Conservation (phyloP, 306 rosid species). For the Abrus pulchellus region DNA sequence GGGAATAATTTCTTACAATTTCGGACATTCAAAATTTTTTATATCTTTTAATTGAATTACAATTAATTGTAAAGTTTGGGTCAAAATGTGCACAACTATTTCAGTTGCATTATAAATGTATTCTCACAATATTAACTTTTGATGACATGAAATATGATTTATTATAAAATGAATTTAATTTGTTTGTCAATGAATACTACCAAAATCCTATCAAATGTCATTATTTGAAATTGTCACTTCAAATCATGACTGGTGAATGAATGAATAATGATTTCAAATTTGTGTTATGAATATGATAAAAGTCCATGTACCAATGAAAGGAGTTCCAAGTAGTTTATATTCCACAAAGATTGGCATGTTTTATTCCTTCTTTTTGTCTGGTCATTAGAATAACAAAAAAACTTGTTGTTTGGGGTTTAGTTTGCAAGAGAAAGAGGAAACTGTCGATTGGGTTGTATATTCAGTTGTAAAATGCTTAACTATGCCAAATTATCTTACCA, state of each 20-base stretch:
- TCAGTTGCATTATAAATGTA: constrained; percentile 14
- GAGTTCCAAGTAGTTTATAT: neutral
- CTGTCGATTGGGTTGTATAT: constrained; percentile 12
- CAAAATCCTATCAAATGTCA: constrained; percentile 30
- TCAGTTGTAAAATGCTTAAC: constrained; percentile 24
- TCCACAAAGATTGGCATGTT: neutral
- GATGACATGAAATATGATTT: neutral
- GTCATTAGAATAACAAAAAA: neutral
- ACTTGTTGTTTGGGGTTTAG: constrained; percentile 2
- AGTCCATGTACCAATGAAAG: neutral
- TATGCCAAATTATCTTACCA: neutral
- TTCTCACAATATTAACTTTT: neutral
- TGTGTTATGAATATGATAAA: neutral
- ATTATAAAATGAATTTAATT: constrained; percentile 7
- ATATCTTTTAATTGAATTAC: neutral
- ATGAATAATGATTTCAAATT: neutral
- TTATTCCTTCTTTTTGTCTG: neutral
- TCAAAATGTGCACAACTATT: constrained; percentile 9
- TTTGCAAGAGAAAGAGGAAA: constrained; percentile 31
- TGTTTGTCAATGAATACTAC: constrained; percentile 8
- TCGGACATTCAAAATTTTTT: neutral
- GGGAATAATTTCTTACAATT: neutral
- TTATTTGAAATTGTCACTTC: neutral
- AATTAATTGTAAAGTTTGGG: constrained; percentile 3
- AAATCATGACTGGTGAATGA: constrained; percentile 31